phyloP scores from a whole-genome alignment of 441 rosid genomes.

The Pelargonium cotyledonis region DNA sequence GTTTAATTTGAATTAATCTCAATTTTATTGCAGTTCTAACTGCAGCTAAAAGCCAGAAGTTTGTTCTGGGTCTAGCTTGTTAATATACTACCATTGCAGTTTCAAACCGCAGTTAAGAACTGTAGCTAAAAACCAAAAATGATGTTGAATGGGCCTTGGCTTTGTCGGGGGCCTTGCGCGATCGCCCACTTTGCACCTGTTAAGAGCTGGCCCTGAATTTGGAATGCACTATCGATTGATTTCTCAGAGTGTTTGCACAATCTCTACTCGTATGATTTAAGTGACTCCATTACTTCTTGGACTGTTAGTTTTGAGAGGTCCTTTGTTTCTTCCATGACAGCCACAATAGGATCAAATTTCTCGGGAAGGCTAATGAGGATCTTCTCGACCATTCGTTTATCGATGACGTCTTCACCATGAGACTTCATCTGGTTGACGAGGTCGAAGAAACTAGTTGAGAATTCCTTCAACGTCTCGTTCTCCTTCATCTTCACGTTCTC shows the following conservation, averaged over 20 bases:
- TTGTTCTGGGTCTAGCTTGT: no score
- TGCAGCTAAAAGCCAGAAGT: no score
- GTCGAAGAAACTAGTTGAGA: background rate
- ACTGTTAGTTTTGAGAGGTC: background rate
- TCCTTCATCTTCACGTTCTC: background rate
- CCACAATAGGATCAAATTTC: background rate
- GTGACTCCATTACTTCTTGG: background rate
- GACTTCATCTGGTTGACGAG: background rate
- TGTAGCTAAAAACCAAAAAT: no score
- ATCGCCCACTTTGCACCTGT: no score
- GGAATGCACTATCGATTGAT: background rate
- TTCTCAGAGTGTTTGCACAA: background rate
- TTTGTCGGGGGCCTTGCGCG: no score
- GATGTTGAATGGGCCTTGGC: no score
- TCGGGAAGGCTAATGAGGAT: background rate
- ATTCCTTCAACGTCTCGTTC: background rate
- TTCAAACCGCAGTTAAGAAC: no score
- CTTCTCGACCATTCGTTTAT: background rate
- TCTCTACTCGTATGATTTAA: background rate
- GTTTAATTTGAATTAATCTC: no score
- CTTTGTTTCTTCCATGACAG: background rate
- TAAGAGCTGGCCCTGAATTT: background rate
- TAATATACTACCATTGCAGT: no score
- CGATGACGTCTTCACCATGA: background rate
- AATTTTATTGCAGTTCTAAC: no score